phyloP scores from a whole-genome alignment of 441 rosid species.

The Gossypium gossypioides region DNA sequence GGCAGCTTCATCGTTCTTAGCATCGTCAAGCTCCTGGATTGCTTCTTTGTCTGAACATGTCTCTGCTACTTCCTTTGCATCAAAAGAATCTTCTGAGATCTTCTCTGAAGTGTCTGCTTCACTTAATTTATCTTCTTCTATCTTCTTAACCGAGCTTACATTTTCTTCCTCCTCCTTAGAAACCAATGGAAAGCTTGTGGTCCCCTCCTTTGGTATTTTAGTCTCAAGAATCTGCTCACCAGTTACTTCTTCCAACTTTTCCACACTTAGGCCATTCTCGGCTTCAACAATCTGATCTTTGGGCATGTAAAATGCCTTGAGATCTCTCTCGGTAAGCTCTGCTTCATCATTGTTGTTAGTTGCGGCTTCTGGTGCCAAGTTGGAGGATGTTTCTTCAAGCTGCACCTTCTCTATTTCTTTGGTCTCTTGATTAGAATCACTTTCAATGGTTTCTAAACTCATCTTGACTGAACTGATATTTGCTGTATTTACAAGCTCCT shows the following conservation, averaged over 20 bases:
- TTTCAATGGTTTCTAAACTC: background rate
- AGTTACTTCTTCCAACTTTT: conserved; percentile 13
- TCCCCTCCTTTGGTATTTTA: conserved; percentile 17
- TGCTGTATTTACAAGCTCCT: background rate
- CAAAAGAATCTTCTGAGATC: conserved; percentile 11
- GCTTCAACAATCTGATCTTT: background rate
- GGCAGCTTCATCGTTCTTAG: conserved; percentile 9
- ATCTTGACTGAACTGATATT: background rate
- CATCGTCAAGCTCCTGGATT: conserved; percentile 3
- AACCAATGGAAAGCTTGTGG: conserved; percentile 9
- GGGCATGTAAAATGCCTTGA: background rate
- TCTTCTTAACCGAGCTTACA: background rate
- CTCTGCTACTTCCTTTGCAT: conserved; percentile 4
- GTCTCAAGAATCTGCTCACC: background rate
- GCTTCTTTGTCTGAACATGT: background rate
- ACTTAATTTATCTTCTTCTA: conserved; percentile 10
- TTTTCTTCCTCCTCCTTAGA: conserved; percentile 8
- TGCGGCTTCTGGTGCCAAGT: background rate
- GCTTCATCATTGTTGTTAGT: background rate
- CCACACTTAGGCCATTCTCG: background rate
- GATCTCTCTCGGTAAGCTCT: background rate
- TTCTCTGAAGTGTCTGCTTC: conserved; percentile 9
- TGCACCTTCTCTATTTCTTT: background rate
- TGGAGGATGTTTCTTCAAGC: background rate
- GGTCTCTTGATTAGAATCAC: background rate